Evolutionary conservation across 306 rosid species (phyloP).

Genomic region (Heteromeles arbutifolia): DNA sequence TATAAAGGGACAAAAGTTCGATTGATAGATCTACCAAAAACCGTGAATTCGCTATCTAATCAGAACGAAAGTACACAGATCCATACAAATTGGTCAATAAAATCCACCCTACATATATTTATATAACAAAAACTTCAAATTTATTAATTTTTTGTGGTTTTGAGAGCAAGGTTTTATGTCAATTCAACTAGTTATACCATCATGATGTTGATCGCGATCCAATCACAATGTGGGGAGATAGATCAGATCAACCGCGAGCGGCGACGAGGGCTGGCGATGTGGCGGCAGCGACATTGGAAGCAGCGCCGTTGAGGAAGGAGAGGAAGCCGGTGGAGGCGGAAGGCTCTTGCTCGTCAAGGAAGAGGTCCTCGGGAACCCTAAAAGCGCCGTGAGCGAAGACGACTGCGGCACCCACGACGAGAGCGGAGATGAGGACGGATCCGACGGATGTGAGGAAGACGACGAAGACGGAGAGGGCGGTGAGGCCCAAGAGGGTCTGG

Average conservation of each 20-base stretch:
- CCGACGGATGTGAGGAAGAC: conserved; percentile 86
- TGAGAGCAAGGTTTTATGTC: neutral
- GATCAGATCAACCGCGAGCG: conserved; percentile 39
- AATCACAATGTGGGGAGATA: neutral
- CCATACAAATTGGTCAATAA: conserved; percentile 23
- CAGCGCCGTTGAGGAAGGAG: conserved; percentile 53
- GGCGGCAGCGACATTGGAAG: conserved; percentile 37
- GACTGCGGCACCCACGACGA: conserved; percentile 47
- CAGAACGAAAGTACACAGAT: conserved; percentile 23
- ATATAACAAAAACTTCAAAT: conserved; percentile 17
- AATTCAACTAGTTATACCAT: conserved; percentile 2
- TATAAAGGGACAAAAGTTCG: neutral
- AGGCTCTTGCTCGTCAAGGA: conserved; percentile 63
- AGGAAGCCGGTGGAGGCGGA: conserved; percentile 52
- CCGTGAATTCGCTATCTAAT: conserved; percentile 3
- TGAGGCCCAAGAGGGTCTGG: conserved; percentile 56
- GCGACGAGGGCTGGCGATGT: conserved; percentile 32
- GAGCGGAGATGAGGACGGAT: conserved; percentile 62
- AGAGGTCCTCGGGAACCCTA: conserved; percentile 84
- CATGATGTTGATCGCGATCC: conserved; percentile 18
- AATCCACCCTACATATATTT: conserved; percentile 15
- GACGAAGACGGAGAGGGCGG: conserved; percentile 44
- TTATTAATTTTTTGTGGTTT: conserved; percentile 6
- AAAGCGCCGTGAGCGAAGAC: conserved; percentile 76
- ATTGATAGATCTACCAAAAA: conserved; percentile 28